Evolutionary conservation across 1,284 basidiomycete species (phyloP).

Genomic region (Ganoderma meredithae): DNA sequence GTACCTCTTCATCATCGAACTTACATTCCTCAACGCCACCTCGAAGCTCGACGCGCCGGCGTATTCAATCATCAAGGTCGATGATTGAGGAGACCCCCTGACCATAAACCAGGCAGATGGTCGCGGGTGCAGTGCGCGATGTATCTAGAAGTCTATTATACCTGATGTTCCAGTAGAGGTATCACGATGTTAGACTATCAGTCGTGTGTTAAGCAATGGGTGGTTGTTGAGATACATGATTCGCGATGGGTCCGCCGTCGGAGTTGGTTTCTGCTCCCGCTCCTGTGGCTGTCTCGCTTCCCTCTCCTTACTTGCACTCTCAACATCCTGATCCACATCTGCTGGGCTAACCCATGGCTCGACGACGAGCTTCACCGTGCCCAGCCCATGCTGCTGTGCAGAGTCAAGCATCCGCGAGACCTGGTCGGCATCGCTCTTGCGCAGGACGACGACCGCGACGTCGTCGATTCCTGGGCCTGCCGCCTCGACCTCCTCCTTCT

Average conservation of each 20-base stretch:
- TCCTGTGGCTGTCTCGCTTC: constrained; percentile 33
- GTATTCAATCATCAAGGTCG: constrained; percentile 84
- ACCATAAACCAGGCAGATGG: not conserved
- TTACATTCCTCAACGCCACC: constrained; percentile 84
- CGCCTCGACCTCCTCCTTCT: constrained; percentile 58
- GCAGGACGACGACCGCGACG: constrained; percentile 67
- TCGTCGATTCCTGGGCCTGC: constrained; percentile 62
- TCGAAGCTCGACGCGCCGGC: constrained; percentile 86
- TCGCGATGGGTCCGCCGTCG: constrained; percentile 45
- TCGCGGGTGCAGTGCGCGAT: not conserved
- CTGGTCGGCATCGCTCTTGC: constrained; percentile 55
- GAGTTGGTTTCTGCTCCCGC: constrained; percentile 33
- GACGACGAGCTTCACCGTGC: constrained; percentile 60
- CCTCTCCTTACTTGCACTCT: not conserved
- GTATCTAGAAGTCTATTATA: constrained; percentile 13
- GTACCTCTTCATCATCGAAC: constrained; percentile 94
- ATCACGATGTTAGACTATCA: constrained; percentile 58
- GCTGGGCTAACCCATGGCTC: constrained; percentile 48
- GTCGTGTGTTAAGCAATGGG: constrained; percentile 76
- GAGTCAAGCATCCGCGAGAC: constrained; percentile 63
- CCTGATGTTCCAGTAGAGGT: constrained; percentile 13
- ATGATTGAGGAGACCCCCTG: constrained; percentile 55
- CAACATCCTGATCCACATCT: constrained; percentile 18
- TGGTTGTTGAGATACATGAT: constrained; percentile 81
- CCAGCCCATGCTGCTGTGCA: constrained; percentile 52